Base-by-base conservation (phyloP, 805 yeast species). In the Monosporozyma unispora region DNA sequence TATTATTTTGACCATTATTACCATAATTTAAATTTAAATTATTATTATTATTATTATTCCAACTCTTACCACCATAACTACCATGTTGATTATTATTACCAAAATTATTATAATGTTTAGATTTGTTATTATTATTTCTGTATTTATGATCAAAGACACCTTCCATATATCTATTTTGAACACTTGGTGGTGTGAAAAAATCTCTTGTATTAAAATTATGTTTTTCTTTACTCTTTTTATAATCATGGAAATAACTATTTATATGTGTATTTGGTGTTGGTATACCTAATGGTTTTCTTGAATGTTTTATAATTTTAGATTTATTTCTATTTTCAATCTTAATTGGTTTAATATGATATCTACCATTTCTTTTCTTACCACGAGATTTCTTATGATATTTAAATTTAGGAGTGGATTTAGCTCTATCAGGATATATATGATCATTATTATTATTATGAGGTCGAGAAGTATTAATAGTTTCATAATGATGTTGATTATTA, bases 161-260 rank as follows among this genome's bases (percentile, higher is more conserved):
- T 49, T 80, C 87, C 84, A 84, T 77, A 62, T 81, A 84, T 54
- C 81, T 83, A 50, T 77, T 79, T 58, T 80, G 77, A 5, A 81
- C 83, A 23, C 89, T 79, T 49, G 84, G 84, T 2, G 93, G 93
- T 3, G 93, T 85, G 62, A 84, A 85, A 56, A 76, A 82, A 60
- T 85, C 91, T 57, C 81, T 83, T 47, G 91, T 73, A 55, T 79
- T 79, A 57, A 77, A 82, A 16, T 57, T 49, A 44, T 64, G 49
- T 11, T 53, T 52, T 11, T 56, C 49, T 29, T 55, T 53, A 16
- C 50, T 49, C 39, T 52, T 58, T 45, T 58, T 66, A 52, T 66
- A 70, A 22, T 70, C 66, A 29, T 70, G 65, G 54, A 69, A 70
- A 49, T 63, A 73, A 47, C 63, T 68, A 50, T 68, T 60, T 47